A percentile compares a stretch with the other conserved stretches of the same genome.
Conservation (phyloP, 371 early-diverging fungal species). For the Rhizopus microsporus region DNA sequence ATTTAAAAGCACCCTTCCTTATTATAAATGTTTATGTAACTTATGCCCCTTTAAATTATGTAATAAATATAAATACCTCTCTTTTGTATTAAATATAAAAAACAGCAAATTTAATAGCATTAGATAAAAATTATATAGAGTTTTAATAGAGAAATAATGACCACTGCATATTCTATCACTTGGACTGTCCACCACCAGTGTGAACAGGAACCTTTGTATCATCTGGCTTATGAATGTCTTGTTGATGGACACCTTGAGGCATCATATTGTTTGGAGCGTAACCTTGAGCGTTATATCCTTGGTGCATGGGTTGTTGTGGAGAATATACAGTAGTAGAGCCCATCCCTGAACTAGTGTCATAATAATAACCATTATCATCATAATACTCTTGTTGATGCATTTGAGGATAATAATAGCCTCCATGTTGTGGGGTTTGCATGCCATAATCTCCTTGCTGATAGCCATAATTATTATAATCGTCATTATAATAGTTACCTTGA, state of each 20-base stretch:
- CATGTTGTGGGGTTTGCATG: constrained; percentile 22
- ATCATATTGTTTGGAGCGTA: constrained; percentile 10
- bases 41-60: neutral
- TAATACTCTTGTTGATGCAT: constrained; percentile 36
- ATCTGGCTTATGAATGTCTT: constrained; percentile 24
- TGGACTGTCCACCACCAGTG: neutral
- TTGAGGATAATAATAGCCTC: constrained; percentile 33
- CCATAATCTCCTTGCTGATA: constrained; percentile 20
- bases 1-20: neutral
- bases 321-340: constrained; percentile 19
- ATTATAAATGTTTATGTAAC: neutral
- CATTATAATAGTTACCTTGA: constrained; percentile 43
- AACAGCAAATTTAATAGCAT: no score
- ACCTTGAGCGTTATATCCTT: constrained; percentile 5
- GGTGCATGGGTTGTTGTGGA: constrained; percentile 14
- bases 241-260: constrained; percentile 3
- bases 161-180: neutral
- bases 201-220: constrained; percentile 7
- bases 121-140: no score
- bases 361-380: constrained; percentile 34
- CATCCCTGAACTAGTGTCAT: constrained; percentile 19
- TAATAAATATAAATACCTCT: no score
- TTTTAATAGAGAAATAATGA: neutral
- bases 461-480: constrained; percentile 23
- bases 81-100: no score